Conservation (phyloP, 2,329 filamentous ascomycete species). For the Neospermospora avenae region DNA sequence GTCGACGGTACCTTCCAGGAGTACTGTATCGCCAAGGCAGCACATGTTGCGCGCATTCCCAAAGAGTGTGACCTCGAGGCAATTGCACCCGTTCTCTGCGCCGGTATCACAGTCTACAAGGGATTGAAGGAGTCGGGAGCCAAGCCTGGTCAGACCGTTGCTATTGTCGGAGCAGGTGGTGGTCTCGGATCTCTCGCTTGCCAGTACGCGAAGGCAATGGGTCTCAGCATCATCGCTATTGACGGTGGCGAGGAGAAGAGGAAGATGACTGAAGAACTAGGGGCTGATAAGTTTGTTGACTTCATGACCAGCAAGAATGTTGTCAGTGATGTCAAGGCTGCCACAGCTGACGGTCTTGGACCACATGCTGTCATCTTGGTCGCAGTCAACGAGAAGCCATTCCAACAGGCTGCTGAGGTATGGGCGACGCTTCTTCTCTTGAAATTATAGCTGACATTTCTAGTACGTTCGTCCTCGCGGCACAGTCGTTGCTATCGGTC, state of each 20-base stretch:
- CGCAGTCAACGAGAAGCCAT: conserved; percentile 84
- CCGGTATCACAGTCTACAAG: conserved; percentile 86
- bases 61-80: conserved; percentile 73
- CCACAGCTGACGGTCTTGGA: conserved; percentile 75
- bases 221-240: conserved; percentile 74
- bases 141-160: conserved; percentile 71
- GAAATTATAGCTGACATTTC: background rate
- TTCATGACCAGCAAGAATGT: conserved; percentile 74
- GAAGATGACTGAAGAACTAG: conserved; percentile 65
- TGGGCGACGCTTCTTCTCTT: background rate
- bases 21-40: conserved; percentile 83
- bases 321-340: conserved; percentile 78
- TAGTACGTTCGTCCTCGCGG: conserved; percentile 81
- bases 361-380: conserved; percentile 85
- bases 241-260: conserved; percentile 81
- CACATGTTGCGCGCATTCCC: conserved; percentile 78
- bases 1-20: conserved; percentile 93
- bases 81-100: conserved; percentile 77
- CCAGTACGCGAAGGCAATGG: conserved; percentile 92
- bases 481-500: conserved; percentile 81
- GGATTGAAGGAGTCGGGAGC: conserved; percentile 81
- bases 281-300: conserved; percentile 73
- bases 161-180: conserved; percentile 83
- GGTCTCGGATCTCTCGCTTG: conserved; percentile 75
- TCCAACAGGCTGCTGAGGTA: conserved; percentile 78